These are phyloP conservation scores for Epithele typhae DNA, from an alignment of 768 basidiomycete species.

Conservation along the genomic window DNA sequence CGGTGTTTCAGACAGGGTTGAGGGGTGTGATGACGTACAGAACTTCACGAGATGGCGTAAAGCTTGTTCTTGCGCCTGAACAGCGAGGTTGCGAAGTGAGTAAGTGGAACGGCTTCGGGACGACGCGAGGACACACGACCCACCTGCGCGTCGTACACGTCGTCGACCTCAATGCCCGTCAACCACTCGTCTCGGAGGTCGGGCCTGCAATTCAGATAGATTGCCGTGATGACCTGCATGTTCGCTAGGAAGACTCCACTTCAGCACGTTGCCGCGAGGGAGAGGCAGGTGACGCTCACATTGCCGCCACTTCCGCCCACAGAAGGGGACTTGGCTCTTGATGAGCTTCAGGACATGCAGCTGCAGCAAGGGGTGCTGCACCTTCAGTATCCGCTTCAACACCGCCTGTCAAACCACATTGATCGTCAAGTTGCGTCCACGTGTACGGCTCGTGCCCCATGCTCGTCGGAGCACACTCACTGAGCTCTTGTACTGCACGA, in stretches of 20 bases:
- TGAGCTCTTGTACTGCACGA: constrained; percentile 97
- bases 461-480: too few species aligned
- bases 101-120: neutral
- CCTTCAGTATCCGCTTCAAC: constrained; percentile 89
- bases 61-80: constrained; percentile 90
- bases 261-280: neutral
- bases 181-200: constrained; percentile 98
- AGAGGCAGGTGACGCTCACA: constrained; percentile 44
- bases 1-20: neutral
- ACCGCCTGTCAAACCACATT: constrained; percentile 83
- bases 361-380: constrained; percentile 91
- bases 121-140: constrained; percentile 1
- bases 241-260: constrained; percentile 57
- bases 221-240: constrained; percentile 99
- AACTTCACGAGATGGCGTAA: constrained; percentile 92
- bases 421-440: too few species aligned
- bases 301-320: constrained; percentile 96
- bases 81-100: constrained; percentile 11
- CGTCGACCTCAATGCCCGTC: constrained; percentile 87
- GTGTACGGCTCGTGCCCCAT: too few species aligned
- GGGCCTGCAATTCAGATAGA: constrained; percentile 95
- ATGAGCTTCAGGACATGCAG: constrained; percentile 94
- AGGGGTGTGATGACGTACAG: constrained; percentile 56
- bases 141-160: constrained; percentile 87
- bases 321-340: constrained; percentile 98